phyloP scores from a whole-genome alignment of 768 basidiomycete species.

The Auriculariales sp. region DNA sequence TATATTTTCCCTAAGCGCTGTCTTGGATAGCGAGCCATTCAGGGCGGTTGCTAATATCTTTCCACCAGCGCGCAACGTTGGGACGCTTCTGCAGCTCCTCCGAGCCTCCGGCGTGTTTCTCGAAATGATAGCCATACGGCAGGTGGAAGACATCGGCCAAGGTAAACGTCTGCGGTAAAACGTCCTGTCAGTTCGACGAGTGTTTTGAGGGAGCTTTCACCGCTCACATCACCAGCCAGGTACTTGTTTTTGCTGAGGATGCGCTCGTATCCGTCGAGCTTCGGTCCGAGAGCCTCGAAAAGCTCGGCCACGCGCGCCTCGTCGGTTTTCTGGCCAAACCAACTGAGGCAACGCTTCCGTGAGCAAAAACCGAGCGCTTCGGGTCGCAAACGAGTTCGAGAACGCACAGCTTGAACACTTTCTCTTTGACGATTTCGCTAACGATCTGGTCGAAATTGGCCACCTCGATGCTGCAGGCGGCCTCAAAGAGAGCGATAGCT shows the following conservation, averaged over 20 bases:
- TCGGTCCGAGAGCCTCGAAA: conserved; percentile 17
- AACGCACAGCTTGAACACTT: conserved; percentile 28
- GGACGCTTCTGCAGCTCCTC: not conserved
- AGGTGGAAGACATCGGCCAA: conserved; percentile 21
- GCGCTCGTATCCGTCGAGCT: conserved; percentile 38
- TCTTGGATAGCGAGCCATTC: conserved; percentile 15
- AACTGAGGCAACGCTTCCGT: not conserved
- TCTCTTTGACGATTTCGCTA: conserved; percentile 27
- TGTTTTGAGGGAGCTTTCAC: too few relatives aligned
- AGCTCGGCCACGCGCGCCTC: conserved; percentile 1
- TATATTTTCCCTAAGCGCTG: too few relatives aligned
- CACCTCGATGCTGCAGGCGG: conserved; percentile 33
- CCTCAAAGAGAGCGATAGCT: conserved; percentile 32
- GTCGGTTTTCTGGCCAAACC: not conserved
- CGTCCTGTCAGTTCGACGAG: not conserved
- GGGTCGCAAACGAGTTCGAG: too few relatives aligned
- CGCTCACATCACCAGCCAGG: conserved; percentile 26
- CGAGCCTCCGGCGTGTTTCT: not conserved
- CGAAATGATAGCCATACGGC: conserved; percentile 26
- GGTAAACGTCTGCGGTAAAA: conserved; percentile 6
- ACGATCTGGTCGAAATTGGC: conserved; percentile 40
- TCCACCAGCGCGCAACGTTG: conserved; percentile 4
- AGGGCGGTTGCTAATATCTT: conserved; percentile 1
- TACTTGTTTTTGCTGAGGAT: conserved; percentile 44
- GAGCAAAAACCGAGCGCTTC: not conserved